These are phyloP conservation scores for Populus trichocarpa DNA, from an alignment of 441 rosid genomes.

Conservation along the genomic window DNA sequence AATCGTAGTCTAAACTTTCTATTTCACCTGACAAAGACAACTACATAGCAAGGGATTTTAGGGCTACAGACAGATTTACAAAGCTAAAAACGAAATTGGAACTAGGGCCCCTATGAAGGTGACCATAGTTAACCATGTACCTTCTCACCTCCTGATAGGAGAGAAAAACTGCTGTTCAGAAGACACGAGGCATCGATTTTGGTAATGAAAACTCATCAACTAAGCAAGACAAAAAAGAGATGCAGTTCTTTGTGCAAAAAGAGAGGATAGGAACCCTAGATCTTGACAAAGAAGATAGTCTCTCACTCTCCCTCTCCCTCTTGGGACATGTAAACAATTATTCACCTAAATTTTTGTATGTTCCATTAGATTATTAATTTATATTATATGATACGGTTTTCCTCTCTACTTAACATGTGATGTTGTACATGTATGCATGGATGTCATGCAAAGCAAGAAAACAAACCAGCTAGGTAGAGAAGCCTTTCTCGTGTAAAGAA, in stretches of 20 bases:
- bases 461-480: neutral
- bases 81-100: constrained; percentile 11
- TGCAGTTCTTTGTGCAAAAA: constrained; percentile 31
- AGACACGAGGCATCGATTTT: constrained; percentile 26
- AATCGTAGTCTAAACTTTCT: neutral
- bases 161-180: constrained; percentile 14
- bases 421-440: constrained; percentile 7
- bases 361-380: constrained; percentile 19
- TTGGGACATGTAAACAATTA: constrained; percentile 48
- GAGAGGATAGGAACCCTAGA: constrained; percentile 66
- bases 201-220: constrained; percentile 10
- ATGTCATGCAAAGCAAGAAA: constrained; percentile 16
- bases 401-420: neutral
- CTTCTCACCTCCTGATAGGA: constrained; percentile 6
- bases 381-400: neutral
- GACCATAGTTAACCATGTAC: constrained; percentile 4
- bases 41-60: neutral
- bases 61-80: neutral
- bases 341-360: constrained; percentile 48
- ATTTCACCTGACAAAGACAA: constrained; percentile 1
- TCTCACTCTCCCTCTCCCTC: constrained; percentile 30
- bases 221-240: constrained; percentile 20
- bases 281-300: constrained; percentile 48
- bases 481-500: neutral
- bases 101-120: constrained; percentile 17